phyloP scores from a whole-genome alignment of 2,329 filamentous ascomycete genomes.

The Penicillium sp. region DNA sequence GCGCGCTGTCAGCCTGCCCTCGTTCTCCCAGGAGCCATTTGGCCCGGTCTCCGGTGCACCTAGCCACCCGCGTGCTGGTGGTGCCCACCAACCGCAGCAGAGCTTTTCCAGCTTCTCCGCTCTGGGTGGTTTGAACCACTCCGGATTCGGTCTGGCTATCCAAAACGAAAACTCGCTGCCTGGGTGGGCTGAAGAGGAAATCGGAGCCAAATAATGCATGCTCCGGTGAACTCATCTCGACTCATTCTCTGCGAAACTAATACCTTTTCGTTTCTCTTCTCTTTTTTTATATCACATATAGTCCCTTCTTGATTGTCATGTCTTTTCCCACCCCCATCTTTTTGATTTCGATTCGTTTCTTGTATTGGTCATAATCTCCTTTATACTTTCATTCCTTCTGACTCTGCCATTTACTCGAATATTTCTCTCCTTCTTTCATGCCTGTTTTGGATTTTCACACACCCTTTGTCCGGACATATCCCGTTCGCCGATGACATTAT shows the following conservation, averaged over 20 bases:
- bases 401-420: conserved; percentile 22
- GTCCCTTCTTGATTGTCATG: conserved; percentile 18
- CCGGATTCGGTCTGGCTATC: conserved; percentile 61
- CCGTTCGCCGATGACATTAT: conserved; percentile 30
- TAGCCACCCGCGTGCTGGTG: conserved; percentile 36
- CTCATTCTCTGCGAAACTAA: conserved; percentile 21
- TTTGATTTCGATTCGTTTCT: conserved; percentile 29
- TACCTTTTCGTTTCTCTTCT: conserved; percentile 20
- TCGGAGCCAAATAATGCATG: conserved; percentile 54
- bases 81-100: conserved; percentile 48
- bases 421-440: conserved; percentile 24
- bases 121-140: conserved; percentile 60
- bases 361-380: conserved; percentile 37
- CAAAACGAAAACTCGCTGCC: conserved; percentile 59
- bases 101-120: conserved; percentile 63
- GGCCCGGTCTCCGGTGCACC: conserved; percentile 43
- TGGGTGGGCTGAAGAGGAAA: conserved; percentile 67
- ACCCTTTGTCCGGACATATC: conserved; percentile 29
- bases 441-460: conserved; percentile 23
- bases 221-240: conserved; percentile 17
- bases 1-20: conserved; percentile 85
- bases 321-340: conserved; percentile 17
- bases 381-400: conserved; percentile 16
- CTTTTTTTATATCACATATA: conserved; percentile 23
- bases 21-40: conserved; percentile 63